These are phyloP conservation scores for Limnanthes douglasii DNA, from an alignment of 345 rosid species.

Conservation along the genomic window DNA sequence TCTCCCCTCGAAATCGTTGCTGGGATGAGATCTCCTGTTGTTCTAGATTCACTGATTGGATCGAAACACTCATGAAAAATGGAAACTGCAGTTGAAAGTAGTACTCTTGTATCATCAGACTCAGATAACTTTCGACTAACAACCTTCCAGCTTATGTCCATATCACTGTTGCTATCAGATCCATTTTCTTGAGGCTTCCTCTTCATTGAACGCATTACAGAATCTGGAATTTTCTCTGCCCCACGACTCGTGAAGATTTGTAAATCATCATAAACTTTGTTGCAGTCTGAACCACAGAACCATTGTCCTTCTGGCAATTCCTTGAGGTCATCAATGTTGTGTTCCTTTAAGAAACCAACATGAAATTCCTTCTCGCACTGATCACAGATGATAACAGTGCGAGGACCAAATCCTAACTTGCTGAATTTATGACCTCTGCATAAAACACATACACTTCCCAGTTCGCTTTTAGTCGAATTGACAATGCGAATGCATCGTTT, in stretches of 20 bases:
- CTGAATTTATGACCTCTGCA: conserved; percentile 79
- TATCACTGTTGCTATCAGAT: conserved; percentile 14
- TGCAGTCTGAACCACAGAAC: conserved; percentile 63
- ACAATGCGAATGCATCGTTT: conserved; percentile 83
- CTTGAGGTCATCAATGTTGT: conserved; percentile 66
- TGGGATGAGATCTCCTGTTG: conserved; percentile 64
- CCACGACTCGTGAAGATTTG: conserved; percentile 38
- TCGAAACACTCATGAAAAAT: conserved; percentile 82
- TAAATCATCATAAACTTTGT: conserved; percentile 35
- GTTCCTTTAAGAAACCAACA: conserved; percentile 83
- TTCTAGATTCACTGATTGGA: conserved; percentile 58
- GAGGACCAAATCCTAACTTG: conserved; percentile 56
- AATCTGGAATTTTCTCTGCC: conserved; percentile 55
- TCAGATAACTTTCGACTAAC: conserved; percentile 40
- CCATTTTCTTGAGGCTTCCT: conserved; percentile 25
- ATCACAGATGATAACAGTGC: conserved; percentile 84
- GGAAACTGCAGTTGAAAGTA: conserved; percentile 51
- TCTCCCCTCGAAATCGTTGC: conserved; percentile 78
- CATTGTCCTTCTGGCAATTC: conserved; percentile 80
- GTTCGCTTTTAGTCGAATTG: conserved; percentile 36
- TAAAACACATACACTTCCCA: conserved; percentile 64
- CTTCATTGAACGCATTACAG: conserved; percentile 30
- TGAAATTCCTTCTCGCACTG: conserved; percentile 96
- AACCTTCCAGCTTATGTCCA: conserved; percentile 82
- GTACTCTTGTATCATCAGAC: conserved; percentile 28